Percentiles rank a stretch among this genome's conserved stretches.
These are phyloP conservation scores for Neurospora sp. DNA, from an alignment of 495 filamentous ascomycete genomes.

Conservation along the genomic window DNA sequence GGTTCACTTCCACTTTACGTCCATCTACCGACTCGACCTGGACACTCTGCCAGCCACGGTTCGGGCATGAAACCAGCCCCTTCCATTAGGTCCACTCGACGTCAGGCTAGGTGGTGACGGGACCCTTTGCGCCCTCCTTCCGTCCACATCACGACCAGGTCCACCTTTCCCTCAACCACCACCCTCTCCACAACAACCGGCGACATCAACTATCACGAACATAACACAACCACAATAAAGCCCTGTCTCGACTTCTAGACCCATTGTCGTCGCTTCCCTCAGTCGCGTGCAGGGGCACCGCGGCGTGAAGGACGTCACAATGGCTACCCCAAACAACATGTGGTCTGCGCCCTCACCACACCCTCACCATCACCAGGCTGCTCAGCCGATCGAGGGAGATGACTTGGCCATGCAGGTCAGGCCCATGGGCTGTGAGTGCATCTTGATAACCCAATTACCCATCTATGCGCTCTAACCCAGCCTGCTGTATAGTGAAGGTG, in stretches of 20 bases:
- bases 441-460: not conserved
- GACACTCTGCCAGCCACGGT: slow-evolving; percentile 14
- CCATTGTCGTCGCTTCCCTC: slow-evolving; percentile 1
- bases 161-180: slow-evolving; percentile 1
- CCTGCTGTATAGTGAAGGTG: slow-evolving; percentile 63
- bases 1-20: not conserved
- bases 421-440: slow-evolving; percentile 42
- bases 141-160: not conserved
- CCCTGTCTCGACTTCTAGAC: not conserved
- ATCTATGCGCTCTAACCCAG: slow-evolving; percentile 12
- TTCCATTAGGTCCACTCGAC: slow-evolving; percentile 15
- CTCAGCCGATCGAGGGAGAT: slow-evolving; percentile 37
- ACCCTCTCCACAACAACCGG: not conserved
- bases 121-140: slow-evolving; percentile 2
- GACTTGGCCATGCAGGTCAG: slow-evolving; percentile 36
- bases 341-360: slow-evolving; percentile 20
- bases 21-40: not conserved
- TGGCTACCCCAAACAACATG: slow-evolving; percentile 16
- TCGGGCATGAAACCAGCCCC: slow-evolving; percentile 23
- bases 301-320: slow-evolving; percentile 10
- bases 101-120: slow-evolving; percentile 5
- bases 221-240: not conserved
- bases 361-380: slow-evolving; percentile 1
- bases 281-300: slow-evolving; percentile 8
- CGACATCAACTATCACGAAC: not conserved